A percentile compares a stretch with the other conserved stretches of the same genome.
phyloP scores from a whole-genome alignment of 345 rosid species.

The Pistacia integerrima region DNA sequence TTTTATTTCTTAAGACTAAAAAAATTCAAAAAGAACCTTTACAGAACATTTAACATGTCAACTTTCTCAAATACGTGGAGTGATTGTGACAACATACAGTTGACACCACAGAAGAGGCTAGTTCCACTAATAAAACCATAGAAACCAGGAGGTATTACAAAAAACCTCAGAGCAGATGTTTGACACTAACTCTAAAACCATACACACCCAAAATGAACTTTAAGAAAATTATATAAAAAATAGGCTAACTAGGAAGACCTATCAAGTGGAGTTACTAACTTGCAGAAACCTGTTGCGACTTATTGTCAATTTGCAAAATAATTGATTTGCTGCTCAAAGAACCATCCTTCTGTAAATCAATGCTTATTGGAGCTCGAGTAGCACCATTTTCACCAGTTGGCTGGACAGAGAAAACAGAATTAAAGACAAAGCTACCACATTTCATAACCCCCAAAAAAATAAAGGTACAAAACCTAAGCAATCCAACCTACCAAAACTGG shows the following conservation, averaged over 20 bases:
- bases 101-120: neutral
- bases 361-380: slow-evolving; percentile 86
- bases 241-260: neutral
- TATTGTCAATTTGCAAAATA: slow-evolving; percentile 84
- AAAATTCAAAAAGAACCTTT: neutral
- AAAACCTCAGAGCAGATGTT: neutral
- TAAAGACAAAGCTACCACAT: neutral
- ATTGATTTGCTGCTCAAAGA: slow-evolving; percentile 83
- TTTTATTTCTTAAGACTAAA: neutral
- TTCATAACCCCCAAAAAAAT: neutral
- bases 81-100: neutral
- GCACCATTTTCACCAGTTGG: slow-evolving; percentile 99
- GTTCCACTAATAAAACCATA: neutral
- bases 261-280: slow-evolving; percentile 44
- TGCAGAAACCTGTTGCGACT: slow-evolving; percentile 89
- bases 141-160: neutral
- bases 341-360: slow-evolving; percentile 70
- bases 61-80: neutral
- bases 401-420: slow-evolving; percentile 37
- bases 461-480: neutral
- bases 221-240: neutral
- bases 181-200: neutral
- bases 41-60: too few relatives aligned
- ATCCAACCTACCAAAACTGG: slow-evolving; percentile 74
- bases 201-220: slow-evolving; percentile 5